Conservation (phyloP, 305 asterid species). For the Stenogyne calaminthoides region DNA sequence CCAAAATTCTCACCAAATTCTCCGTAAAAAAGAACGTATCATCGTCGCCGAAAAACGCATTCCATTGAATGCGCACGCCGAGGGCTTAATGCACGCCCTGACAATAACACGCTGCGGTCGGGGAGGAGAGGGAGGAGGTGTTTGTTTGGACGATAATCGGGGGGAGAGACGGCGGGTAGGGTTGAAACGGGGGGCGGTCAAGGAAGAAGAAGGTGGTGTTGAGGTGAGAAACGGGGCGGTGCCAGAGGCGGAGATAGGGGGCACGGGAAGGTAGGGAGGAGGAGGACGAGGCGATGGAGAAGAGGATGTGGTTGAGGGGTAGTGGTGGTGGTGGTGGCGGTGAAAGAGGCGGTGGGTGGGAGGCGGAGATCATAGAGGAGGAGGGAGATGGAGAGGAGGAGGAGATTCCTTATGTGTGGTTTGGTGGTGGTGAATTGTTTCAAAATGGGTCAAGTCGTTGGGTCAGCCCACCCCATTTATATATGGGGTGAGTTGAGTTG, state of each 20-base stretch:
- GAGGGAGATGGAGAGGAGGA: constrained; percentile 56
- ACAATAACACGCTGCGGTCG: no score
- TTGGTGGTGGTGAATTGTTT: constrained; percentile 36
- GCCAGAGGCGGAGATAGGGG: constrained; percentile 67
- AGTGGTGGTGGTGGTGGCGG: constrained; percentile 34
- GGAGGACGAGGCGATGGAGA: constrained; percentile 63
- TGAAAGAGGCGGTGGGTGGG: constrained; percentile 31
- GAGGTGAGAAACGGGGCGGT: constrained; percentile 50
- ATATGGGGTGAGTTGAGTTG: no score
- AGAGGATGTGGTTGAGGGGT: constrained; percentile 45
- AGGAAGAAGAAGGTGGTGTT: constrained; percentile 63
- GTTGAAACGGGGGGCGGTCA: constrained; percentile 40
- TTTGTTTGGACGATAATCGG: constrained; percentile 45
- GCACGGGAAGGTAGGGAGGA: constrained; percentile 59
- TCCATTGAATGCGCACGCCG: constrained; percentile 50
- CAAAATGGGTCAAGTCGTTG: no score
- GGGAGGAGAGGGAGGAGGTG: constrained; percentile 48
- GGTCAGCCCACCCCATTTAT: no score
- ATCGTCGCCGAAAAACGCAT: constrained; percentile 74
- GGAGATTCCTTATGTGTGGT: constrained; percentile 49
- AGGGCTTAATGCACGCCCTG: no score
- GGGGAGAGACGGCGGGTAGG: constrained; percentile 41
- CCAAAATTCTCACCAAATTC: constrained; percentile 61
- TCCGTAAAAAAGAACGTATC: constrained; percentile 65
- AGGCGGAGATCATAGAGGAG: constrained; percentile 42